Base-by-base conservation (phyloP, 768 basidiomycete genomes). In the Trametes sanguinea region DNA sequence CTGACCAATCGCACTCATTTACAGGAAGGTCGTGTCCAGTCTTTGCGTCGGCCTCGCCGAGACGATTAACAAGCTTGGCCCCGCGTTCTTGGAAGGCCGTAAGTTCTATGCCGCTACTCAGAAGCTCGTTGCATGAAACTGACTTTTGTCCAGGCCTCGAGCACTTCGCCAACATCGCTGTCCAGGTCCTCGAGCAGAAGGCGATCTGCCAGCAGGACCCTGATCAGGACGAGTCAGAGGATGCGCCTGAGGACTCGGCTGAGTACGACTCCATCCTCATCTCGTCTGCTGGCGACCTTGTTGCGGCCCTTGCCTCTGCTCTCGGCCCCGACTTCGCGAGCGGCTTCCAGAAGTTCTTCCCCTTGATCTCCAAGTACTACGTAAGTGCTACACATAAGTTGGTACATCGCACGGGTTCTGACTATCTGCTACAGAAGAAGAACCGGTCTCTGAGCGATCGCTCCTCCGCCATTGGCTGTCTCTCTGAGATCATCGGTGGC, bases 211-310 rank as follows among this genome's bases (percentile, higher is more conserved):
- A 99, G 75, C 90, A 95, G 74, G 94, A 96, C 70, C 94, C 95
- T 50, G 95, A 96, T 71, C 90, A 92, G 65, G 94, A 94, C 66
- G 92, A 94, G 65, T 83, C 83, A 4, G 91, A 91, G 29, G 92
- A 92, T 68, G 89, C 88, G 29, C 89, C 88, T 7, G 92, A 93
- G 72, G 92, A 93, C 65, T 89, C 90, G 69, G 95, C 95, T 1
- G 97, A 99, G 77, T 96, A 94, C 73, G 97, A 99, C 73, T 92
- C 95, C 3, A 92, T 97, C 57, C 83, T 99, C 60, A 91, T 98
- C 71, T 92, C 92, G 30, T 88, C 95, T 29, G 96, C 96, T 30
- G 90, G 90, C 44, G 97, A 99, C 72, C 88, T 99, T 57, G 95
- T 98, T 61, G 87, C 94, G 56, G 83, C 93, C 1, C 78, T 99